Evolutionary conservation across 768 basidiomycete genomes (phyloP).

Genomic region (Strobilomyces confusus): DNA sequence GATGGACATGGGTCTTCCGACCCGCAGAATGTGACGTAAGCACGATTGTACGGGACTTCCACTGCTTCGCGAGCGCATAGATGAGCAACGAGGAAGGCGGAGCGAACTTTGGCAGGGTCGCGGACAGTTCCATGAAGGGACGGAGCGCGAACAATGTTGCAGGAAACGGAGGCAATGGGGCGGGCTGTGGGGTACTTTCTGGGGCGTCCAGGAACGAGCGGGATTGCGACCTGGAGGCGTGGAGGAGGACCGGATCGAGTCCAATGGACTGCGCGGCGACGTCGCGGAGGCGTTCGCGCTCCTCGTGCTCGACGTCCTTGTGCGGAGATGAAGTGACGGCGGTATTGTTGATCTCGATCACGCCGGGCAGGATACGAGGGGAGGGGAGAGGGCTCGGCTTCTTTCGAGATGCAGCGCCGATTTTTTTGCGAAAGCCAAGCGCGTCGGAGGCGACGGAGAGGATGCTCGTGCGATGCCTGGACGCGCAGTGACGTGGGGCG

Average conservation of each 20-base stretch:
- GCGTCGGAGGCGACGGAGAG: constrained; percentile 54
- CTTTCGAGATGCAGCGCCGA: constrained; percentile 39
- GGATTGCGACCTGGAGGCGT: constrained; percentile 26
- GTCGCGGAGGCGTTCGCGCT: constrained; percentile 70
- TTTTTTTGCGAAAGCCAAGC: constrained; percentile 40
- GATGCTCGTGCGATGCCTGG: constrained; percentile 41
- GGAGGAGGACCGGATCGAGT: constrained; percentile 50
- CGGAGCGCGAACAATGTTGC: constrained; percentile 47
- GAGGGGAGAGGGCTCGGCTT: constrained; percentile 30
- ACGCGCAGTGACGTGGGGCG: constrained; percentile 14
- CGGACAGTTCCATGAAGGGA: constrained; percentile 50
- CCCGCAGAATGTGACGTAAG: constrained; percentile 42
- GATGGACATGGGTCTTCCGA: constrained; percentile 55
- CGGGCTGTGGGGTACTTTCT: constrained; percentile 5
- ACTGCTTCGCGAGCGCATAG: constrained; percentile 68
- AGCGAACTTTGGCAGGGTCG: constrained; percentile 62
- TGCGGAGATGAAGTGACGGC: constrained; percentile 17
- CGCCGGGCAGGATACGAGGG: constrained; percentile 50
- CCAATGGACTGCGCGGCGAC: constrained; percentile 77
- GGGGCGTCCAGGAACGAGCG: constrained; percentile 17
- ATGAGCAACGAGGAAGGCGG: constrained; percentile 66
- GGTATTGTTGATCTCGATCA: constrained; percentile 59
- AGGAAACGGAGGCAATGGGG: constrained; percentile 55
- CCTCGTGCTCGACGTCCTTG: constrained; percentile 60
- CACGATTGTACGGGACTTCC: constrained; percentile 63